Conservation (phyloP, 2,329 filamentous ascomycete genomes). For the Neonectria ditissima region DNA sequence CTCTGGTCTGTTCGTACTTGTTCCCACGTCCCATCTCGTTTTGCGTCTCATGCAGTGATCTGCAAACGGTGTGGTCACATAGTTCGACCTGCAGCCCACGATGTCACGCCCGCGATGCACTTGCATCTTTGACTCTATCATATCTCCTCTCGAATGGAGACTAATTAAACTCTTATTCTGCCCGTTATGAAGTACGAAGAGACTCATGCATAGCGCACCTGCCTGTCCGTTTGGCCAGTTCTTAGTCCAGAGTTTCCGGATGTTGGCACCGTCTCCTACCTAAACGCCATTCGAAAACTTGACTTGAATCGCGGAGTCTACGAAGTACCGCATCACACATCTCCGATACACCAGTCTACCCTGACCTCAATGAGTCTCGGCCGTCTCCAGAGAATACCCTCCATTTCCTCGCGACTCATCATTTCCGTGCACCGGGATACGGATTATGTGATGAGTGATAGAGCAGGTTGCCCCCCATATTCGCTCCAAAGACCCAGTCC, state of each 20-base stretch:
- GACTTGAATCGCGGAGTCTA: slow-evolving; percentile 21
- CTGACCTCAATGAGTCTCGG: slow-evolving; percentile 13
- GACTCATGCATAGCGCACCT: not conserved
- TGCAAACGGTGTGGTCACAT: slow-evolving; percentile 28
- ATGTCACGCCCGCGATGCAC: slow-evolving; percentile 7
- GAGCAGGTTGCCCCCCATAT: slow-evolving; percentile 21
- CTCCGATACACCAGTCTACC: slow-evolving; percentile 15
- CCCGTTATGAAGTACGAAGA: slow-evolving; percentile 4
- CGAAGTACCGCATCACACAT: slow-evolving; percentile 15
- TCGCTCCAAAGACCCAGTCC: slow-evolving; percentile 31
- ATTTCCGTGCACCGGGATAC: slow-evolving; percentile 31
- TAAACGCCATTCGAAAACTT: slow-evolving; percentile 27
- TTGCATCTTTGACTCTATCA: slow-evolving; percentile 13
- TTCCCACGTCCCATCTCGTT: slow-evolving; percentile 5
- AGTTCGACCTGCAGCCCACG: slow-evolving; percentile 23
- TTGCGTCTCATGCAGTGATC: slow-evolving; percentile 23
- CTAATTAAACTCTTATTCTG: not conserved
- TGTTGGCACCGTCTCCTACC: slow-evolving; percentile 15
- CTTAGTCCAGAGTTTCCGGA: slow-evolving; percentile 9
- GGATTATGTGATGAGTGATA: slow-evolving; percentile 18
- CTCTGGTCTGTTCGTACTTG: slow-evolving; percentile 10
- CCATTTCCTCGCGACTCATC: slow-evolving; percentile 25
- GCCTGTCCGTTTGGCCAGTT: slow-evolving; percentile 10
- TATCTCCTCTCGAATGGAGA: slow-evolving; percentile 11
- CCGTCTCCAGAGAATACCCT: slow-evolving; percentile 29